Percentiles rank a stretch among this genome's conserved stretches.
Evolutionary conservation across 768 basidiomycete species (phyloP).

Genomic region (Macrolepiota albuminosa): DNA sequence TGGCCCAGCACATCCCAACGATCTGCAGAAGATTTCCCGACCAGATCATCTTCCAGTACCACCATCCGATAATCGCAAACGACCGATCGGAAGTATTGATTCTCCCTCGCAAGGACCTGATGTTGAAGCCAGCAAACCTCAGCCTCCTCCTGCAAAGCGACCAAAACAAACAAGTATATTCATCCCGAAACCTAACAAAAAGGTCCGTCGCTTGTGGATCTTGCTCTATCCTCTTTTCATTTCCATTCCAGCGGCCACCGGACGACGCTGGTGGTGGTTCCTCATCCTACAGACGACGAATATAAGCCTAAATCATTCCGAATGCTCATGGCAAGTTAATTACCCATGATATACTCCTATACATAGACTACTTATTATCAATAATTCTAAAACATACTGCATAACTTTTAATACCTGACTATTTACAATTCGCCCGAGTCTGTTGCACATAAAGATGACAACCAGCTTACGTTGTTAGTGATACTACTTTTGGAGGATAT

Average conservation of each 20-base stretch:
- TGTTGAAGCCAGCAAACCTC: conserved; percentile 3
- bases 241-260: conserved; percentile 11
- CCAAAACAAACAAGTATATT: conserved; percentile 47
- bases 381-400: background rate
- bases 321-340: background rate
- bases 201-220: conserved; percentile 5
- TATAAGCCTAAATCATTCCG: background rate
- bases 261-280: conserved; percentile 10
- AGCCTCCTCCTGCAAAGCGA: conserved; percentile 28
- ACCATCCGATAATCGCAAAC: conserved; percentile 1
- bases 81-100: conserved; percentile 6
- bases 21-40: background rate
- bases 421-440: background rate
- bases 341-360: background rate
- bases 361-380: background rate
- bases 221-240: background rate
- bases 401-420: background rate
- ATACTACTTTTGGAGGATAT: conserved; percentile 14
- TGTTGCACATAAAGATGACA: background rate
- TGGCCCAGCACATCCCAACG: background rate
- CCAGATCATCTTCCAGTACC: background rate
- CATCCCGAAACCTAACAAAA: conserved; percentile 52
- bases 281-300: conserved; percentile 9
- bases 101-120: background rate
- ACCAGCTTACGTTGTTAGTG: background rate